Base-by-base conservation (phyloP, 2,329 filamentous ascomycete genomes). In the Spiromastix sp. region DNA sequence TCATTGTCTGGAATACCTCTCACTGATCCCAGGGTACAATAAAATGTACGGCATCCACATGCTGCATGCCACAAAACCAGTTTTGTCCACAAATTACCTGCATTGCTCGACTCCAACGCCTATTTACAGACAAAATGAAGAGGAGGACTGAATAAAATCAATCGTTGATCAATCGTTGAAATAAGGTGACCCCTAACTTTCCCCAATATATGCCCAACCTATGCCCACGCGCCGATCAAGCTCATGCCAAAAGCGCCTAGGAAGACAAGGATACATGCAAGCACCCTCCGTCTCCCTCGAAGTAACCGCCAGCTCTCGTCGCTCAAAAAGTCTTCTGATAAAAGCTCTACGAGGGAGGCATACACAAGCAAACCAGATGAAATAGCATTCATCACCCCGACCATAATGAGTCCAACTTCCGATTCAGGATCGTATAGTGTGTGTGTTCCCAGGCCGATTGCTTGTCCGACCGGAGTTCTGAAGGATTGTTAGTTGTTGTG, bases 341-440 rank as follows among this genome's bases (percentile, higher is more conserved):
- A 67, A 11, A 89, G 62, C 58, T 89, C 81, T 1, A 89, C 81
- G 15, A 89, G 60, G 0, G 81, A 82, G 0, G 83, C 81, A 48
- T 85, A 89, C 5, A 87, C 66, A 22, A 89, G 58, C 25, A 89
- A 63, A 0, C 83, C 83, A n/a, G 79, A 75, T 0, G 79, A 85
- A 24, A 89, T 79, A 32, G 81, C 81, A 46, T 89, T 87, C 81
- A 87, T 87, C 47, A 81, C 72, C 10, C 83, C 83, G 2, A 87
- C 82, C 52, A 87, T 74, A 9, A 89, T 63, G 20, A 89, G 62
- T 0, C 83, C 82, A 1, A 75, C 72, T 55, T 83, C 73, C 41
- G 78, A 82, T 50, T 74, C 68, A 0, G 83, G 82, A 43, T 81
- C 79, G 57, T 87, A 89, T 43, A 85, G 64, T 9, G 72, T 74